Evolutionary conservation across 2,329 filamentous ascomycete genomes (phyloP).

Genomic region (Trichoderma harzianum): DNA sequence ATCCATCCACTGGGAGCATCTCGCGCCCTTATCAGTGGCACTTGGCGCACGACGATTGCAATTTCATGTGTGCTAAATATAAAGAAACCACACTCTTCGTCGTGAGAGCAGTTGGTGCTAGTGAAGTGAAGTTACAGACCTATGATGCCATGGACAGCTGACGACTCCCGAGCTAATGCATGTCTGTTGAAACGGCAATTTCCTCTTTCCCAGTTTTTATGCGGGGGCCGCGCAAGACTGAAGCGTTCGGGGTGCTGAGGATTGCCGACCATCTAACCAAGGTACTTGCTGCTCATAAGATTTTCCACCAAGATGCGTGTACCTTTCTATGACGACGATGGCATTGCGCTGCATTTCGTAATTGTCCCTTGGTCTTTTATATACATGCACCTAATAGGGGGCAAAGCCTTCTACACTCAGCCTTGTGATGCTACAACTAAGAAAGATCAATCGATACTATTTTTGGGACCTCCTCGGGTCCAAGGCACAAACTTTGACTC

Average conservation of each 20-base stretch:
- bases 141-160: constrained; percentile 9
- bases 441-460: neutral
- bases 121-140: neutral
- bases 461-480: neutral
- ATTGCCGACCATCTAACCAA: neutral
- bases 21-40: neutral
- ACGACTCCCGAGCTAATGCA: constrained; percentile 9
- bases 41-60: neutral
- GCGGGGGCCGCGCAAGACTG: neutral
- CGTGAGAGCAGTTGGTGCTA: neutral
- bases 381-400: neutral
- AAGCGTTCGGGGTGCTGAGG: neutral
- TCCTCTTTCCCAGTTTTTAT: constrained; percentile 20
- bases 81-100: neutral
- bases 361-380: neutral
- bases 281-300: neutral
- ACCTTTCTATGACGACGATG: neutral
- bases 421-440: neutral
- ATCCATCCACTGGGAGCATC: neutral
- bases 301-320: neutral
- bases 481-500: neutral
- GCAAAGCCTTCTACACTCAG: neutral
- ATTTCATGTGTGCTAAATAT: neutral
- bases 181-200: constrained; percentile 18
- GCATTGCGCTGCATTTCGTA: neutral